A percentile compares a stretch with the other conserved stretches of the same genome.
phyloP scores from a whole-genome alignment of 345 rosid species.

The Orychophragmus violaceus region DNA sequence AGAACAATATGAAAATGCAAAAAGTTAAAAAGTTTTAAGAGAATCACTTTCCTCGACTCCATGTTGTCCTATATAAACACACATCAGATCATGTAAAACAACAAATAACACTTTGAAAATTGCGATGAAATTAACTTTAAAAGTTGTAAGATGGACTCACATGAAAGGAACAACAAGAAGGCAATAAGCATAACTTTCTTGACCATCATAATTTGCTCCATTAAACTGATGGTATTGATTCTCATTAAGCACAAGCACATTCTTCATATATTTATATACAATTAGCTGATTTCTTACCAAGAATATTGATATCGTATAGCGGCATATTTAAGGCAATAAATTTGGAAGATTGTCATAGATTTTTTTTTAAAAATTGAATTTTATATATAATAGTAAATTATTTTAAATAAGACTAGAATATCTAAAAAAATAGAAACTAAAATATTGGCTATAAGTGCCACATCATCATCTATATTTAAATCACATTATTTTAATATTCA shows the following conservation, averaged over 20 bases:
- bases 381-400: too few species aligned
- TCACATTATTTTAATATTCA: too few species aligned
- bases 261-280: background rate
- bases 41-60: background rate
- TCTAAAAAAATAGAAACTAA: too few species aligned
- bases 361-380: too few species aligned
- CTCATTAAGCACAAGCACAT: background rate
- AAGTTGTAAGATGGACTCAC: constrained; percentile 3
- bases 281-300: background rate
- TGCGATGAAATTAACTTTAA: background rate
- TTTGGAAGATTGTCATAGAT: background rate
- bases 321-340: background rate
- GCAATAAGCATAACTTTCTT: background rate
- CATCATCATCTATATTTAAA: too few species aligned
- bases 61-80: constrained; percentile 1
- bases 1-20: background rate
- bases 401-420: too few species aligned
- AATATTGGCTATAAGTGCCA: too few species aligned
- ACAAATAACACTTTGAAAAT: background rate
- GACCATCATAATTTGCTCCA: background rate
- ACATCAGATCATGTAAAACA: background rate
- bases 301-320: background rate
- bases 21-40: background rate
- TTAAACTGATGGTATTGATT: background rate
- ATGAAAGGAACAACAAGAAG: constrained; percentile 5